Percentiles rank a stretch among this genome's conserved stretches.
These are phyloP conservation scores for Spergularia marina DNA, from an alignment of 148 eudicot genomes.

Conservation along the genomic window DNA sequence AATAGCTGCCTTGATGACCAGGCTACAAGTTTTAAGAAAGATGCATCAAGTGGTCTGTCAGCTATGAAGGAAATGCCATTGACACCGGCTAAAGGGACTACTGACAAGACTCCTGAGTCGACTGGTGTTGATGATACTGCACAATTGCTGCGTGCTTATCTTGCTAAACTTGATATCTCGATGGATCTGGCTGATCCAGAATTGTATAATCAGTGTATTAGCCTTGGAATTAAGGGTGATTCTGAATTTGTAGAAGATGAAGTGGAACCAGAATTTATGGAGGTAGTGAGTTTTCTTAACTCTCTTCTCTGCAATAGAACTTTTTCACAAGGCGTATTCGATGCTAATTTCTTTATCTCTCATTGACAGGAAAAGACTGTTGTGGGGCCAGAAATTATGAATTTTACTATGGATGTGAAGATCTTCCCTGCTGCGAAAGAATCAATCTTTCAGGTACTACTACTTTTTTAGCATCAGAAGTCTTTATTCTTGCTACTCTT, in stretches of 20 bases:
- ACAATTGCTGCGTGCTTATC: slow-evolving; percentile 44
- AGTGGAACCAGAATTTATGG: slow-evolving; percentile 37
- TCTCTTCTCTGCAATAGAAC: neutral
- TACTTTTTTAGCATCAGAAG: neutral
- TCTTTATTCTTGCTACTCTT: neutral
- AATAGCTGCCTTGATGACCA: slow-evolving; percentile 34
- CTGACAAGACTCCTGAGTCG: slow-evolving; percentile 41
- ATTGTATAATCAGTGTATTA: slow-evolving; percentile 53
- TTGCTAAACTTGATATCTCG: slow-evolving; percentile 75
- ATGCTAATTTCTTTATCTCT: neutral
- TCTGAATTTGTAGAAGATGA: slow-evolving; percentile 35
- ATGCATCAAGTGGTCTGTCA: slow-evolving; percentile 32
- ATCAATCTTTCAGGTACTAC: slow-evolving; percentile 67
- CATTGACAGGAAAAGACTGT: slow-evolving; percentile 37
- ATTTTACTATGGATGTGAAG: slow-evolving; percentile 33
- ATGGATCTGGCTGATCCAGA: slow-evolving; percentile 67
- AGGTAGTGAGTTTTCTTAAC: slow-evolving; percentile 42
- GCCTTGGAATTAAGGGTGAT: slow-evolving; percentile 47
- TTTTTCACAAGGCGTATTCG: neutral
- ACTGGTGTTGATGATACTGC: slow-evolving; percentile 40
- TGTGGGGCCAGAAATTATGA: slow-evolving; percentile 30
- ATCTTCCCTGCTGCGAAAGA: slow-evolving; percentile 48
- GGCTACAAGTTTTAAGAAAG: slow-evolving; percentile 35
- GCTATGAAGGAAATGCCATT: slow-evolving; percentile 35
- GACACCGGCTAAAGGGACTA: slow-evolving; percentile 30